Base-by-base conservation (phyloP, 306 rosid species). In the Benincasa hispida region DNA sequence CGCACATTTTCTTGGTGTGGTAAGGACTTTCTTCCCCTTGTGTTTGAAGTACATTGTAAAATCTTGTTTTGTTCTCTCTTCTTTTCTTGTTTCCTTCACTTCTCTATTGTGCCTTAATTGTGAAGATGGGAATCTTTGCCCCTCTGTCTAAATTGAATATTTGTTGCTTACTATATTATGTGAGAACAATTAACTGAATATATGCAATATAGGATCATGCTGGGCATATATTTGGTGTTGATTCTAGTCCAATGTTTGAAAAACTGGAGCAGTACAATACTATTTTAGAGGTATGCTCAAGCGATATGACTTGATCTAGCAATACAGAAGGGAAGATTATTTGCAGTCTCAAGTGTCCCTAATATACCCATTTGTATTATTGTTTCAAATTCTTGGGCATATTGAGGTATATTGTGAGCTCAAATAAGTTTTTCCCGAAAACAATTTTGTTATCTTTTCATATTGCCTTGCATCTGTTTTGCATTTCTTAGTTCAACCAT, bases 1-100 rank as follows among this genome's bases (percentile, higher is more conserved):
- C 15, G 87, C 98, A 34, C 98, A 94, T 88, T 94, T 94, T 88
- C 98, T 94, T 75, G 97, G 98, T 39, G 97, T 94, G 97, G 98
- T 94, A 91, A 47, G 91, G 39, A 66, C 65, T 21, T 51, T 74
- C 66, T 76, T 14, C 34, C 77, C 77, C 78, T 75, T 48, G 11
- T 1, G 2, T 48, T 22, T 24, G 56, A 28, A 51, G 28, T 78
- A 60, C 25, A 60, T 42, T 72, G 22, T 63, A 72, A 72, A 28
- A 48, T 15, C 41, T 76, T 32, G 35, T 74, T 53, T 56, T 55
- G 55, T 54, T 56, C 22, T 75, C 15, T 75, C 78, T 57, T 22
- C 78, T 56, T 21, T 55, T 75, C 63, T 55, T 53, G 50, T 67
- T 51, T 62, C 70, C 47, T 62, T 61, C 32, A 57, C 62, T 18